Base-by-base conservation (phyloP, 78 protist genomes). In the Dictyostelium purpureum region DNA sequence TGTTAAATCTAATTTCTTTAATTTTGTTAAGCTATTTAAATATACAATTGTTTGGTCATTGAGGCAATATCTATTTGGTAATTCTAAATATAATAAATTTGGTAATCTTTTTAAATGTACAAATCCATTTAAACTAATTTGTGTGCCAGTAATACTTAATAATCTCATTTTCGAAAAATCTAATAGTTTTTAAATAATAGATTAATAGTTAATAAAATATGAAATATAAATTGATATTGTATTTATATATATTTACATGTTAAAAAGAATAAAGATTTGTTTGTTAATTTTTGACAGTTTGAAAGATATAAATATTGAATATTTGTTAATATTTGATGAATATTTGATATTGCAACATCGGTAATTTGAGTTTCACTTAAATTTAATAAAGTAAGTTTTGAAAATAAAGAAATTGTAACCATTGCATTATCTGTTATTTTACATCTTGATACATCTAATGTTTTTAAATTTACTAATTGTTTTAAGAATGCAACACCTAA, bases 1-100 rank as follows among this genome's bases (percentile, higher is more conserved):
- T 11, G 80, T 47, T 11, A 85, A 54, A 45, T 85, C 83, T 24
- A 85, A 47, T 35, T 59, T 56, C 43, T 67, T 56, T 18, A 85
- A 11, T n/a, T 43, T 28, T 26, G 33, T 54, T 12, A 85, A 47
- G 18, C 11, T 4, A 85, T 85, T 73, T 2, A 85, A 35, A 57
- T 85, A 52, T 21, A 14, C 21, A 31, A 85, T 40, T 10, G 79
- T 24, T 28, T 42, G 21, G 47, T 73, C 82, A n/a, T 19, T 59
- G 4, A 74, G 11, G 21, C 59, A 56, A 21, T 73, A 71, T 47
- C 92, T 52, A 70, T 76, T 76, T 49, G 92, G 92, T 56, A 85
- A 57, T 33, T 40, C 49, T 6, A 85, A 14, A 52, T 0, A 5
- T 37, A 7, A 21, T 45, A 85, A 74, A 24, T 85, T 75, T 24